phyloP scores from a whole-genome alignment of 371 early-diverging fungal species.

The Mortierella sp. region DNA sequence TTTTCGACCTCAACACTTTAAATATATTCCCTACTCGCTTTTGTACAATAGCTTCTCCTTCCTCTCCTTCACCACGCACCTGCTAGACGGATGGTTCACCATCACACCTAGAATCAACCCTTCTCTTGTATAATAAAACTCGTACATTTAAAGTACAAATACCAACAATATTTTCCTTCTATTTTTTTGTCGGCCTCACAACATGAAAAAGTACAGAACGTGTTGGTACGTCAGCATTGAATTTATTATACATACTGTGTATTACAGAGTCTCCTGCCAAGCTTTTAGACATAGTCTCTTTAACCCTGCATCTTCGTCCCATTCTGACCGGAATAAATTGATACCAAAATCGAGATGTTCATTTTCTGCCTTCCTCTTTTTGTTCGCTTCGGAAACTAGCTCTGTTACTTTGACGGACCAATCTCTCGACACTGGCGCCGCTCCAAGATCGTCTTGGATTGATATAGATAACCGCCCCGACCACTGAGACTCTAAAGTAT shows the following conservation, averaged over 20 bases:
- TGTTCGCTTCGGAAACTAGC: conserved; percentile 12
- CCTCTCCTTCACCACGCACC: background rate
- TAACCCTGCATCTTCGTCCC: conserved; percentile 42
- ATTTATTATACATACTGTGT: background rate
- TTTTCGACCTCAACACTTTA: background rate
- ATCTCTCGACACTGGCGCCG: conserved; percentile 13
- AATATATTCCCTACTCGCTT: background rate
- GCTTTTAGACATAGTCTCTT: conserved; percentile 31
- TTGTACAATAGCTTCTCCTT: conserved; percentile 3
- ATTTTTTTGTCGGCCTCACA: too few species aligned
- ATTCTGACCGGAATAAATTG: conserved; percentile 20
- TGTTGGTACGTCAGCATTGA: background rate
- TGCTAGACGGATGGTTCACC: too few species aligned
- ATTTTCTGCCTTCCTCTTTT: background rate
- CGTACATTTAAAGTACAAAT: too few species aligned
- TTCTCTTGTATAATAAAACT: conserved; percentile 6
- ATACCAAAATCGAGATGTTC: conserved; percentile 11
- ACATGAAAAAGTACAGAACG: too few species aligned
- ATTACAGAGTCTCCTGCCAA: conserved; percentile 23
- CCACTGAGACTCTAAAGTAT: conserved; percentile 29
- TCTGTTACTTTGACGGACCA: conserved; percentile 25
- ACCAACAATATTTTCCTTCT: too few species aligned
- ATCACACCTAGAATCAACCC: background rate
- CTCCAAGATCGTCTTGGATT: conserved; percentile 35
- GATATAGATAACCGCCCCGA: conserved; percentile 15